Evolutionary conservation across 495 filamentous ascomycete genomes (phyloP), one percentile per base, ranked within the genome.

Genomic region (Annulohypoxylon stygium): DNA sequence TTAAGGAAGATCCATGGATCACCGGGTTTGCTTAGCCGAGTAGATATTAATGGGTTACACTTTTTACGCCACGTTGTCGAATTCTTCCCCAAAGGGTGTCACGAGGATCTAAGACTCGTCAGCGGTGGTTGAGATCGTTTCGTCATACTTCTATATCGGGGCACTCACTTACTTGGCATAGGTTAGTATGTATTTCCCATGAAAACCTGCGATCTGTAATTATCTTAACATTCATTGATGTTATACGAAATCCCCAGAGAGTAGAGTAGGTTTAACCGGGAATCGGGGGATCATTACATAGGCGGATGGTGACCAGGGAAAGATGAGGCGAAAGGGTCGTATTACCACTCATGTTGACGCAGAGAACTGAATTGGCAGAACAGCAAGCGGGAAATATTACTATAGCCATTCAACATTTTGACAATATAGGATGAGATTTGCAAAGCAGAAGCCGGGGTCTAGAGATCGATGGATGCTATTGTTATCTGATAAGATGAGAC

Each of bases 41-140:
- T 58, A 30, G 26, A 37, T 26, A 25, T 58, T 36, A 48, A 67
- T 48, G 47, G 39, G 30, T 47, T 43, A 43, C 43, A 53, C 23
- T 9, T 14, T 14, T 25, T 41, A 50, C 60, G 53, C 43, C 67
- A 71, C 37, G 41, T 18, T 54, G 36, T 68, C 43, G 34, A 36
- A 14, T 45, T 10, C 47, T 68, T 53, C 34, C 36, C 25, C 54
- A 55, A 54, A 30, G 25, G 16, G 62, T 48, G 57, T 10, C n/a
- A 72, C 58, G n/a, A 41, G n/a, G 50, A 72, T 67, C 48, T 67
- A 34, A 72, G 64, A 72, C 58, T 47, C 30, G 36, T 55, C 62
- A 67, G 58, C 41, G 50, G 50, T 33, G 41, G 45, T 72, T 62
- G 14, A 63, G 57, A 67, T 67, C 58, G 8, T 63, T 33, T 26